Conservation (phyloP, 805 yeast genomes). For the Candida khao-thaluensis region DNA sequence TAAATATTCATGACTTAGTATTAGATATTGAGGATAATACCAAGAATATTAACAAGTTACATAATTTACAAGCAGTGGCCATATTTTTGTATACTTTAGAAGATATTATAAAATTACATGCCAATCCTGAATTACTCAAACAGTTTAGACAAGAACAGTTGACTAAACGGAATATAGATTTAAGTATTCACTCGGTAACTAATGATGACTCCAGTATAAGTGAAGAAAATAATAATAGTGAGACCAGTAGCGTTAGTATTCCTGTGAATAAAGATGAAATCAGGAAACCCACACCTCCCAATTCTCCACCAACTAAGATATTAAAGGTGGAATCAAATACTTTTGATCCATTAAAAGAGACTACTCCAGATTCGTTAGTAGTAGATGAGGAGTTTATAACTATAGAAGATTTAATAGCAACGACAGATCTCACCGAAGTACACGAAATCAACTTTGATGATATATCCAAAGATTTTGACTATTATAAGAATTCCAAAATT, state of each 20-base stretch:
- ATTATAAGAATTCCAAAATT: conserved; percentile 12
- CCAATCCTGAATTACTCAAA: conserved; percentile 21
- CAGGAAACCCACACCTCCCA: conserved; percentile 17
- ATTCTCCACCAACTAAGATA: conserved; percentile 22
- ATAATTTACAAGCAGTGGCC: conserved; percentile 34
- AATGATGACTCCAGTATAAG: neutral
- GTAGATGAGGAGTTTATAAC: conserved; percentile 9
- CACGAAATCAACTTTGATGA: conserved; percentile 15
- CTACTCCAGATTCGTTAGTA: conserved; percentile 20
- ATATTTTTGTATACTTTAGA: conserved; percentile 29
- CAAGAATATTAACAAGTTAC: conserved; percentile 36
- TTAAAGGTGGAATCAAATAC: conserved; percentile 2
- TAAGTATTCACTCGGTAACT: neutral
- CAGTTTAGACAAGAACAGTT: conserved; percentile 29
- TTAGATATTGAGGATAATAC: conserved; percentile 30
- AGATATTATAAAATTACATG: conserved; percentile 32
- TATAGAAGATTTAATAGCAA: conserved; percentile 13
- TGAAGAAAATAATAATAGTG: neutral
- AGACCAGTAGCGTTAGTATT: neutral
- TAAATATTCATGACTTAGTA: conserved; percentile 31
- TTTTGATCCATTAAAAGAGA: conserved; percentile 15
- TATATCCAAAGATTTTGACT: conserved; percentile 13
- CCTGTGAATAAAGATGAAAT: neutral
- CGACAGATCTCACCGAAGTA: conserved; percentile 11
- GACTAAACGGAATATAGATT: conserved; percentile 11